Conservation (phyloP, 106 monocot genomes). For the Dendrobium officinale region DNA sequence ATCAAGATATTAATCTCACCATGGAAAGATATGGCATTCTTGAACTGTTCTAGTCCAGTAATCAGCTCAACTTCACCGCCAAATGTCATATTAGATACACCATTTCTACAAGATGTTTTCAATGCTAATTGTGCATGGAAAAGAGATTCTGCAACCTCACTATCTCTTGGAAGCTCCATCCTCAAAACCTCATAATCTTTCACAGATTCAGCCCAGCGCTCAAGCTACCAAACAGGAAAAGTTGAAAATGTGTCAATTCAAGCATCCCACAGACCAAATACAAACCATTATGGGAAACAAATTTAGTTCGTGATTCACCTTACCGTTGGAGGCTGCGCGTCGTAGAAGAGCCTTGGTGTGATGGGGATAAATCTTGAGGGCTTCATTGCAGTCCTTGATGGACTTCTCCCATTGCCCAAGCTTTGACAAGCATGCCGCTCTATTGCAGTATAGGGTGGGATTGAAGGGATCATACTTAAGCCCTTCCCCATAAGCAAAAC, state of each 20-base stretch:
- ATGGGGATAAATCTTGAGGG: conserved; percentile 49
- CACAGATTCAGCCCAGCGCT: conserved; percentile 67
- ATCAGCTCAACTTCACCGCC: conserved; percentile 70
- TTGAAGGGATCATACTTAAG: conserved; percentile 52
- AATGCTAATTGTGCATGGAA: conserved; percentile 66
- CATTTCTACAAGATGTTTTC: conserved; percentile 55
- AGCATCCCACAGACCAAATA: background rate
- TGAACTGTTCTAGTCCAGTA: conserved; percentile 49
- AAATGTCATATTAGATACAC: conserved; percentile 52
- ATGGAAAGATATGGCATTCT: conserved; percentile 49
- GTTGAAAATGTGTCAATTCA: background rate
- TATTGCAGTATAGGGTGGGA: conserved; percentile 62
- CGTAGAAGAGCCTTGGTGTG: conserved; percentile 74
- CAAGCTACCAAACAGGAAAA: conserved; percentile 24
- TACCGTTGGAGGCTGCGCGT: conserved; percentile 66
- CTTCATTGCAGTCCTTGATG: conserved; percentile 65
- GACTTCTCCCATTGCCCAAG: conserved; percentile 69
- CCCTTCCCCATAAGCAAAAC: conserved; percentile 63
- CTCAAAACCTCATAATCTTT: conserved; percentile 72
- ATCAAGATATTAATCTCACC: conserved; percentile 34
- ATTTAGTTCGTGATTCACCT: conserved; percentile 28
- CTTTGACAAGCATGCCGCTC: conserved; percentile 70
- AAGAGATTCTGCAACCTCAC: conserved; percentile 57
- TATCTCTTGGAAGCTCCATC: conserved; percentile 63
- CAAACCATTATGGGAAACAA: background rate